These are phyloP conservation scores for Fagopyrum tataricum DNA, from an alignment of 148 eudicot species.

Conservation along the genomic window DNA sequence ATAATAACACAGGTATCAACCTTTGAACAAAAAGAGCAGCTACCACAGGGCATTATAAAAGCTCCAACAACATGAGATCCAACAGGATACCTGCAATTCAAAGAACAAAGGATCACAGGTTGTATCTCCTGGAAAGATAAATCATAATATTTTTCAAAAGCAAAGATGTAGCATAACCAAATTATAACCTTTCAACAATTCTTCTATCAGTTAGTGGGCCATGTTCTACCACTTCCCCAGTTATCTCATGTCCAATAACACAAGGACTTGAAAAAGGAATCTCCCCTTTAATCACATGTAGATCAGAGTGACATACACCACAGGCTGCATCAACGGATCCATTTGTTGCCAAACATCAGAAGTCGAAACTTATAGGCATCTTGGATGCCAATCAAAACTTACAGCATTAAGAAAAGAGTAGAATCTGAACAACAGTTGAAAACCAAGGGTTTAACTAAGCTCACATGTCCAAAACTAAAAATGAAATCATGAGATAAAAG, in stretches of 20 bases:
- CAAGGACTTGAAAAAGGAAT: conserved; percentile 93
- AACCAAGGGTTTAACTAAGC: neutral
- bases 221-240: conserved; percentile 96
- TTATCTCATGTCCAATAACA: conserved; percentile 93
- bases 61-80: conserved; percentile 97
- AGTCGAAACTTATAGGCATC: neutral
- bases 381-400: neutral
- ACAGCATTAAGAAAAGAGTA: neutral
- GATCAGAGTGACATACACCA: conserved; percentile 99
- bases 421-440: neutral
- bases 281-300: conserved; percentile 96
- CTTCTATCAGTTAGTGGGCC: conserved; percentile 73
- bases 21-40: conserved; percentile 83
- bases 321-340: conserved; percentile 54
- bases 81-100: conserved; percentile 55
- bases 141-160: neutral
- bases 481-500: neutral
- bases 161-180: neutral
- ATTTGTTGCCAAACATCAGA: conserved; percentile 15
- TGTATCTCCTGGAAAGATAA: neutral
- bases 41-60: conserved; percentile 99
- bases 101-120: neutral
- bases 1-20: conserved; percentile 23
- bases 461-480: neutral
- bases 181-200: conserved; percentile 54